Evolutionary conservation across 2,329 filamentous ascomycete species (phyloP).

Genomic region (Alternaria sp.): DNA sequence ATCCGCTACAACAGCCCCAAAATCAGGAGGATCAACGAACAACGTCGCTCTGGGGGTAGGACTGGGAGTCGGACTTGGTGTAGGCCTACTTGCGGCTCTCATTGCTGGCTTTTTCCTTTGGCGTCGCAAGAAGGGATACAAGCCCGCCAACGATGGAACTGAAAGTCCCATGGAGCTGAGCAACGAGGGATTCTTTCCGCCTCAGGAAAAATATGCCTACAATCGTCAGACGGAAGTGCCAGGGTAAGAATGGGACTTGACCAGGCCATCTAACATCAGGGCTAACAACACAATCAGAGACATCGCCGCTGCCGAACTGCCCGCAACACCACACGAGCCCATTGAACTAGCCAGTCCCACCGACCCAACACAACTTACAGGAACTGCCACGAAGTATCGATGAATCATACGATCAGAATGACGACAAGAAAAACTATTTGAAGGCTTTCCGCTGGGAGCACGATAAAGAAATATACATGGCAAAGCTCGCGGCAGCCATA

Average conservation of each 20-base stretch:
- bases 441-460: not conserved
- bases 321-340: not conserved
- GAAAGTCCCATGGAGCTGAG: not conserved
- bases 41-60: conserved; percentile 6
- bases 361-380: not conserved
- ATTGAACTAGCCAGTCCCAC: not conserved
- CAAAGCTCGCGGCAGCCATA: no score
- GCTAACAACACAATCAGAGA: not conserved
- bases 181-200: not conserved
- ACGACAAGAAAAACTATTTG: not conserved
- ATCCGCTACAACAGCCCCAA: conserved; percentile 6
- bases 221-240: not conserved
- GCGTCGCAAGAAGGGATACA: conserved; percentile 1
- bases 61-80: not conserved
- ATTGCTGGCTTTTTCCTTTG: conserved; percentile 4
- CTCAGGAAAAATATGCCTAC: not conserved
- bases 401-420: not conserved
- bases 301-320: not conserved
- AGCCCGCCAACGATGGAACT: not conserved
- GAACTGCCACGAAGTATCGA: not conserved
- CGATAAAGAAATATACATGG: not conserved
- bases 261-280: not conserved
- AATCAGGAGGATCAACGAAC: not conserved
- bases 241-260: not conserved
- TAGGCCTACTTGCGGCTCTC: conserved; percentile 1